Evolutionary conservation across 371 early-diverging fungal genomes (phyloP).

Genomic region (Entomophthora muscae): DNA sequence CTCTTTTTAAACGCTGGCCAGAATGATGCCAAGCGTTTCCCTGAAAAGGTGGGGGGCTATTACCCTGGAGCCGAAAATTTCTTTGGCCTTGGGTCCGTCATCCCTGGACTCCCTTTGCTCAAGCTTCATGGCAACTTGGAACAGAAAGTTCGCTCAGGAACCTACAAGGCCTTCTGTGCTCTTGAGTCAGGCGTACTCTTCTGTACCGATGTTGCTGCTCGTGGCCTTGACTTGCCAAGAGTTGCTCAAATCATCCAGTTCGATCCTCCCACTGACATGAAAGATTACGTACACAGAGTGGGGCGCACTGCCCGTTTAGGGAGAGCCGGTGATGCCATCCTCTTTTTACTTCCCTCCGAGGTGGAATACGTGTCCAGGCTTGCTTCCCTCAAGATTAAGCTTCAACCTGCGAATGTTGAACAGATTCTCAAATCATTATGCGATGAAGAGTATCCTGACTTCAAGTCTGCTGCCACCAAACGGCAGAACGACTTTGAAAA

Average conservation of each 20-base stretch:
- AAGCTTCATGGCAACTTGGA: constrained; percentile 80
- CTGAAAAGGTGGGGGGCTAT: constrained; percentile 9
- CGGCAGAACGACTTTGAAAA: constrained; percentile 46
- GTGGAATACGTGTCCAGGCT: constrained; percentile 61
- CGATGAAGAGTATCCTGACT: constrained; percentile 21
- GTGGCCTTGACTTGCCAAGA: constrained; percentile 94
- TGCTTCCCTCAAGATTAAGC: constrained; percentile 38
- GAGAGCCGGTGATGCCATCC: constrained; percentile 56
- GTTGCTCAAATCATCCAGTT: constrained; percentile 89
- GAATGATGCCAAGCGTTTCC: constrained; percentile 13
- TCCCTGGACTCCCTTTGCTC: constrained; percentile 34
- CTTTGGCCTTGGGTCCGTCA: constrained; percentile 3
- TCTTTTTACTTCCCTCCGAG: constrained; percentile 81
- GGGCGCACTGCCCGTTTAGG: constrained; percentile 98
- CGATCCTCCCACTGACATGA: constrained; percentile 87
- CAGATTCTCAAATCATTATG: constrained; percentile 12
- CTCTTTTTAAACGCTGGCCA: constrained; percentile 32
- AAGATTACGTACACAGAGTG: constrained; percentile 92
- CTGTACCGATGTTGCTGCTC: constrained; percentile 96
- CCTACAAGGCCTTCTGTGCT: constrained; percentile 51
- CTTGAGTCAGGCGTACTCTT: constrained; percentile 52
- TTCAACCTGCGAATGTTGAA: constrained; percentile 24
- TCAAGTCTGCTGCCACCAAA: constrained; percentile 34
- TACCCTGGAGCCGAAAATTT: neutral
- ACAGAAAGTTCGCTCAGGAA: constrained; percentile 52